Evolutionary conservation across 345 rosid genomes (phyloP).

Genomic region (Cardamine resedifolia): DNA sequence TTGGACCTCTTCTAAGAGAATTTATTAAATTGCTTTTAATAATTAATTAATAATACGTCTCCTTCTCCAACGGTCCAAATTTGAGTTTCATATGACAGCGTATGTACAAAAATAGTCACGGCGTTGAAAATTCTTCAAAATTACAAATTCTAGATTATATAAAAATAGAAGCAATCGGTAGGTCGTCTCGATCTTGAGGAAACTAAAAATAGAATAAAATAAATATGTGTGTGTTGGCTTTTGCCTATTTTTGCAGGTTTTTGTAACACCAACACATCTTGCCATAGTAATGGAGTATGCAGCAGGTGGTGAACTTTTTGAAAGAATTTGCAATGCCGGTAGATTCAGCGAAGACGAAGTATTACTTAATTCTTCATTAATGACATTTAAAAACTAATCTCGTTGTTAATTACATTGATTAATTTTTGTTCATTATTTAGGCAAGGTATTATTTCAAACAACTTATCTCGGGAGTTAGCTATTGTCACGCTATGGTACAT

Average conservation of each 20-base stretch:
- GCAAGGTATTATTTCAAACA: conserved; percentile 92
- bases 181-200: conserved; percentile 4
- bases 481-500: conserved; percentile 81
- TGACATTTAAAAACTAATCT: background rate
- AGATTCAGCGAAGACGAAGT: conserved; percentile 91
- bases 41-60: background rate
- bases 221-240: background rate
- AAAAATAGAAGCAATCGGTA: background rate
- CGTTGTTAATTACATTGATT: background rate
- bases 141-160: background rate
- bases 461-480: conserved; percentile 88
- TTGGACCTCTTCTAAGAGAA: conserved; percentile 29
- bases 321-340: conserved; percentile 75
- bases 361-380: background rate
- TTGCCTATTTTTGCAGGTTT: conserved; percentile 48
- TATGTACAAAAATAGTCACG: conserved; percentile 16
- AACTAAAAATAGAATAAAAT: background rate
- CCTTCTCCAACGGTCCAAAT: conserved; percentile 30
- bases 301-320: conserved; percentile 88
- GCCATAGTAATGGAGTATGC: conserved; percentile 95
- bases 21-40: background rate
- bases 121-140: conserved; percentile 28
- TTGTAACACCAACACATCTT: conserved; percentile 78
- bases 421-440: conserved; percentile 39
- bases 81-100: conserved; percentile 25